These are phyloP conservation scores for Saturnispora hagleri DNA, from an alignment of 805 yeast species.

Conservation along the genomic window DNA sequence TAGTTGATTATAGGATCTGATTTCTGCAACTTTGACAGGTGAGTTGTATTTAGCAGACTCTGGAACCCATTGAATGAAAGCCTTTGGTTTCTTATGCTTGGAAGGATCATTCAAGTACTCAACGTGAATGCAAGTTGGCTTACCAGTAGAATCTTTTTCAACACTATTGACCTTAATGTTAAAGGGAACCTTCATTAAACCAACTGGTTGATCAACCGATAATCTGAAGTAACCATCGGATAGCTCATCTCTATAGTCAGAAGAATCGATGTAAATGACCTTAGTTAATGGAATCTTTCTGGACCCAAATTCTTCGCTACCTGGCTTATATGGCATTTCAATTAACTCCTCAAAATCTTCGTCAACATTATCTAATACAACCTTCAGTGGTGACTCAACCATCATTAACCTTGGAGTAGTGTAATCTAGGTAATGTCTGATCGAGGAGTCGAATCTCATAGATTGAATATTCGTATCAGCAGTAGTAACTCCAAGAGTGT, in stretches of 20 bases:
- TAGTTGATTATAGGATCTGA: slow-evolving; percentile 78
- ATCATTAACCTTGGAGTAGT: slow-evolving; percentile 94
- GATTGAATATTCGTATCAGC: slow-evolving; percentile 86
- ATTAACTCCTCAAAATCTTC: slow-evolving; percentile 65
- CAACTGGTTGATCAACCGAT: slow-evolving; percentile 92
- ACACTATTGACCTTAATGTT: slow-evolving; percentile 63
- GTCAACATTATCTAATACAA: slow-evolving; percentile 71
- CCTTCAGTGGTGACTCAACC: slow-evolving; percentile 77
- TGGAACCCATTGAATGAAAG: slow-evolving; percentile 96
- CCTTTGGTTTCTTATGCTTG: slow-evolving; percentile 73
- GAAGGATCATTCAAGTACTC: slow-evolving; percentile 61
- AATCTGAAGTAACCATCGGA: slow-evolving; percentile 79
- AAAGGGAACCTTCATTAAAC: slow-evolving; percentile 83
- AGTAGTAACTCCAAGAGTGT: slow-evolving; percentile 95
- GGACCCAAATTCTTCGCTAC: slow-evolving; percentile 64
- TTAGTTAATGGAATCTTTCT: slow-evolving; percentile 70
- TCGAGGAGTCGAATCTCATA: slow-evolving; percentile 79
- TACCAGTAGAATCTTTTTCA: slow-evolving; percentile 54
- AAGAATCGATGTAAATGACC: slow-evolving; percentile 72
- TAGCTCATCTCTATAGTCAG: slow-evolving; percentile 69
- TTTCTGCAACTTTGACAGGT: slow-evolving; percentile 61
- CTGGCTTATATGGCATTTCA: slow-evolving; percentile 85
- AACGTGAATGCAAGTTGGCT: slow-evolving; percentile 62
- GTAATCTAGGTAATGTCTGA: slow-evolving; percentile 79
- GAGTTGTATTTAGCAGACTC: slow-evolving; percentile 49